phyloP scores from a whole-genome alignment of 768 basidiomycete genomes.

The Auricularia heimuer region DNA sequence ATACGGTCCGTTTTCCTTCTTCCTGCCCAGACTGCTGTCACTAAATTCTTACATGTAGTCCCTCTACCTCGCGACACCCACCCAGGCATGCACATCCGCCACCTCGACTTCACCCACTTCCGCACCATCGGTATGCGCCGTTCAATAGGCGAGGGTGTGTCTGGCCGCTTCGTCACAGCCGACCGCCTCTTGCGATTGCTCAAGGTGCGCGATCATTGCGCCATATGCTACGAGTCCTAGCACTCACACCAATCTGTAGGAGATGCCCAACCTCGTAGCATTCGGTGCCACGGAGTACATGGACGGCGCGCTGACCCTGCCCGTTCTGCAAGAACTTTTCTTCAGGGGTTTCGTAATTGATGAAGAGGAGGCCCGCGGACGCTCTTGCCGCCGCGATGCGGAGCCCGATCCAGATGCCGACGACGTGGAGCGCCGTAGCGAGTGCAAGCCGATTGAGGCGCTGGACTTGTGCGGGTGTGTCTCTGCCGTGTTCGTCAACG shows the following conservation, averaged over 20 bases:
- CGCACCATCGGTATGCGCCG: slow-evolving; percentile 93
- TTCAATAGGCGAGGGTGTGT: slow-evolving; percentile 80
- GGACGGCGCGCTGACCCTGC: slow-evolving; percentile 80
- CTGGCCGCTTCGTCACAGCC: slow-evolving; percentile 87
- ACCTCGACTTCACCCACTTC: slow-evolving; percentile 94
- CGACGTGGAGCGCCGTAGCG: slow-evolving; percentile 61
- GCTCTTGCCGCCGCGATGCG: slow-evolving; percentile 51
- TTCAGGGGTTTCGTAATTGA: slow-evolving; percentile 59
- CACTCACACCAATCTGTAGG: slow-evolving; percentile 34
- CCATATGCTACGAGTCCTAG: slow-evolving; percentile 3
- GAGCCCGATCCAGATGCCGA: slow-evolving; percentile 57
- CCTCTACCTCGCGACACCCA: slow-evolving; percentile 60
- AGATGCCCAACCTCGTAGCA: slow-evolving; percentile 73
- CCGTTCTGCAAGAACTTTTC: slow-evolving; percentile 83
- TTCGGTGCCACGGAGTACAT: slow-evolving; percentile 99
- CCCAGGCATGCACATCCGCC: slow-evolving; percentile 71
- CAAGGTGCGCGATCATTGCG: slow-evolving; percentile 40
- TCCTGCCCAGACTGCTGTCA: neutral
- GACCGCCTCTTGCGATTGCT: slow-evolving; percentile 70
- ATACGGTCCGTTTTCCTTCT: slow-evolving; percentile 44
- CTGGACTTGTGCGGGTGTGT: slow-evolving; percentile 93
- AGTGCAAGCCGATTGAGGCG: slow-evolving; percentile 74
- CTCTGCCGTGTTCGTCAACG: slow-evolving; percentile 79
- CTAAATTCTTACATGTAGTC: slow-evolving; percentile 29
- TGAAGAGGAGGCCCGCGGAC: slow-evolving; percentile 32